phyloP scores from a whole-genome alignment of 31 red algal genomes.

The Pterothamnion heteromorphum region DNA sequence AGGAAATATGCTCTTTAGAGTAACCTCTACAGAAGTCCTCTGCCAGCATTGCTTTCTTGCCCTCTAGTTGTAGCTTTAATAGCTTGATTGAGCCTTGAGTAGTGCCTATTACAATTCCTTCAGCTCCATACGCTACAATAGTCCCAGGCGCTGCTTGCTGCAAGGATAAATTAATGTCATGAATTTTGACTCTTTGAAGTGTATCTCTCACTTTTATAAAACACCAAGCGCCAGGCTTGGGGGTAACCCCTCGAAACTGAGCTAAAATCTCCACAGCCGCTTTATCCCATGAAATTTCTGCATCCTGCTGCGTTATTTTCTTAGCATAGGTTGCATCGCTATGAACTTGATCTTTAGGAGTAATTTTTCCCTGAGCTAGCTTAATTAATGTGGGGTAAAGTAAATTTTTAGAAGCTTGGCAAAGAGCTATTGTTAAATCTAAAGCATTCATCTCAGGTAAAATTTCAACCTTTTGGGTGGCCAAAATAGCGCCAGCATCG shows the following conservation, averaged over 20 bases:
- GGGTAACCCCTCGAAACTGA: neutral
- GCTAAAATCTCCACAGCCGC: neutral
- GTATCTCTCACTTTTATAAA: too few species aligned
- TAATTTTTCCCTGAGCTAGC: neutral
- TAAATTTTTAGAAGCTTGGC: neutral
- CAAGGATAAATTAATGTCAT: neutral
- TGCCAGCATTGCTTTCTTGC: slow-evolving; percentile 30
- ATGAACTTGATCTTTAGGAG: slow-evolving; percentile 13
- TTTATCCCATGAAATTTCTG: neutral
- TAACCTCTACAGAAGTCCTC: neutral
- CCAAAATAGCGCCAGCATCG: slow-evolving; percentile 20
- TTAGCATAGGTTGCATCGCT: slow-evolving; percentile 20
- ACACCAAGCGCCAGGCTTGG: neutral
- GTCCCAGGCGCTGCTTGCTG: neutral
- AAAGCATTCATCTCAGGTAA: neutral
- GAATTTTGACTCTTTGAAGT: neutral
- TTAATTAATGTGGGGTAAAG: neutral
- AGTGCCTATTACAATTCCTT: slow-evolving; percentile 19
- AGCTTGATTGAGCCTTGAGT: neutral
- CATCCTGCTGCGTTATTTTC: slow-evolving; percentile 13
- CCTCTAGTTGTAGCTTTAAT: neutral
- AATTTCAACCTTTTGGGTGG: neutral
- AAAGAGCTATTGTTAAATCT: neutral
- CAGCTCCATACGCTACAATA: neutral
- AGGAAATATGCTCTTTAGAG: neutral